A percentile compares a stretch with the other conserved stretches of the same genome.
Conservation (phyloP, 2,329 filamentous ascomycete genomes). For the Fusarium nanum region DNA sequence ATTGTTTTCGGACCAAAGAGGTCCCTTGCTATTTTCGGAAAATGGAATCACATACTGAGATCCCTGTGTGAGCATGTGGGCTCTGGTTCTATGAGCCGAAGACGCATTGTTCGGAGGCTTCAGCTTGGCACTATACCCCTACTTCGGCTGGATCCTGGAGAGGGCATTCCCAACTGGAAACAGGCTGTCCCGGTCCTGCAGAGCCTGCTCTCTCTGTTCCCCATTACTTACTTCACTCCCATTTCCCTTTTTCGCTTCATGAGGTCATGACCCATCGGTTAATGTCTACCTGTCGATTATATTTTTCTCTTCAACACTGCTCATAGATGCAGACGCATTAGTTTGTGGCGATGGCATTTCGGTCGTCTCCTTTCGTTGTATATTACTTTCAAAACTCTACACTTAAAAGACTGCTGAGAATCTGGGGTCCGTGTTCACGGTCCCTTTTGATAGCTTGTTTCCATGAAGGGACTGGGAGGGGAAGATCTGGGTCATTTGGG, state of each 20-base stretch:
- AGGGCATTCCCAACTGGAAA: constrained; percentile 21
- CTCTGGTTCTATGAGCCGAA: constrained; percentile 11
- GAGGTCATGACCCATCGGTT: constrained; percentile 51
- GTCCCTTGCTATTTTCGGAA: constrained; percentile 37
- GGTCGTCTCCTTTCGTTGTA: constrained; percentile 46
- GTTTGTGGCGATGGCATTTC: constrained; percentile 26
- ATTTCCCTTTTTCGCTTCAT: constrained; percentile 45
- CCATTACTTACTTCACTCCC: constrained; percentile 26
- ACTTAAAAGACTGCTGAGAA: constrained; percentile 44
- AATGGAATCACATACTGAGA: constrained; percentile 29
- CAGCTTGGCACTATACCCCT: constrained; percentile 32
- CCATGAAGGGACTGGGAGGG: background rate
- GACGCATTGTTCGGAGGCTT: constrained; percentile 19
- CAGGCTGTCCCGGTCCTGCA: constrained; percentile 9
- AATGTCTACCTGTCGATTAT: constrained; percentile 52
- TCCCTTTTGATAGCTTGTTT: constrained; percentile 23
- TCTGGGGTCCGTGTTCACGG: background rate
- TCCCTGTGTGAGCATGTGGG: constrained; percentile 24
- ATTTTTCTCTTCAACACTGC: constrained; percentile 17
- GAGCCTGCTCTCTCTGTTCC: constrained; percentile 21
- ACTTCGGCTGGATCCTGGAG: constrained; percentile 40
- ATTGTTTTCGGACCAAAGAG: constrained; percentile 36
- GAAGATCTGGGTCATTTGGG: constrained; percentile 1
- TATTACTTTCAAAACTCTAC: constrained; percentile 48
- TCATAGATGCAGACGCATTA: constrained; percentile 33